Conservation (phyloP, 2,329 filamentous ascomycete species). For the Phialophora expanda region DNA sequence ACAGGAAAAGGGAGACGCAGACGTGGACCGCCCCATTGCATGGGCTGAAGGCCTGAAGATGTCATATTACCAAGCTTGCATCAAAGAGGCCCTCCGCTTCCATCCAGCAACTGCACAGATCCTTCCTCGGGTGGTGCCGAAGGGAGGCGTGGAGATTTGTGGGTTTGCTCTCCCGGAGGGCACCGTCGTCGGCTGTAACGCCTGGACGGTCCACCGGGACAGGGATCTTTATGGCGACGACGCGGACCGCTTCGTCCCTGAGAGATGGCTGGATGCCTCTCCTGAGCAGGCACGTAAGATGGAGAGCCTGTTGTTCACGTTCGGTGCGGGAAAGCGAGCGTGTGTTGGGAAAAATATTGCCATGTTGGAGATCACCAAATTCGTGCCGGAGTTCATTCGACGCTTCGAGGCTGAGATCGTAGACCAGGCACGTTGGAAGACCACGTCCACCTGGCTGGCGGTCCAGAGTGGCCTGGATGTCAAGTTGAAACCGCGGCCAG, state of each 20-base stretch:
- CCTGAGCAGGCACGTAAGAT: too few relatives aligned
- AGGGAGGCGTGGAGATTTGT: conserved; percentile 24
- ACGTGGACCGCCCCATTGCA: conserved; percentile 56
- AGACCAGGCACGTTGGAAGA: neutral
- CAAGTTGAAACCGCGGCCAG: neutral
- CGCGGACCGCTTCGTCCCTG: conserved; percentile 37
- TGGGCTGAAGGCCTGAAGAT: conserved; percentile 46
- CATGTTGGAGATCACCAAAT: conserved; percentile 40
- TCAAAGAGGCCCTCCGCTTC: conserved; percentile 36
- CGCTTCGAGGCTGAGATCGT: conserved; percentile 23
- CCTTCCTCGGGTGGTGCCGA: conserved; percentile 38
- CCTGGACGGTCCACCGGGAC: conserved; percentile 41
- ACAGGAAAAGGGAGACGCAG: conserved; percentile 58
- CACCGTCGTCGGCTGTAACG: conserved; percentile 31
- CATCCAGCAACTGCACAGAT: conserved; percentile 37
- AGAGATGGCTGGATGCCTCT: conserved; percentile 42
- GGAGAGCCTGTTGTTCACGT: too few relatives aligned
- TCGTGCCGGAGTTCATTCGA: conserved; percentile 38
- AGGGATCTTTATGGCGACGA: conserved; percentile 32
- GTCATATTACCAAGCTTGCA: conserved; percentile 33
- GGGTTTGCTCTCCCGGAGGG: conserved; percentile 29
- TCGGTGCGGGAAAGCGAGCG: conserved; percentile 45
- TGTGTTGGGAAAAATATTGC: conserved; percentile 41
- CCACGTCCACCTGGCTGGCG: neutral
- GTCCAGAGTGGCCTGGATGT: conserved; percentile 9